A percentile compares a stretch with the other conserved stretches of the same genome.
Evolutionary conservation across 139 green algal genomes (phyloP).

Genomic region (Chlamydomonas incerta): DNA sequence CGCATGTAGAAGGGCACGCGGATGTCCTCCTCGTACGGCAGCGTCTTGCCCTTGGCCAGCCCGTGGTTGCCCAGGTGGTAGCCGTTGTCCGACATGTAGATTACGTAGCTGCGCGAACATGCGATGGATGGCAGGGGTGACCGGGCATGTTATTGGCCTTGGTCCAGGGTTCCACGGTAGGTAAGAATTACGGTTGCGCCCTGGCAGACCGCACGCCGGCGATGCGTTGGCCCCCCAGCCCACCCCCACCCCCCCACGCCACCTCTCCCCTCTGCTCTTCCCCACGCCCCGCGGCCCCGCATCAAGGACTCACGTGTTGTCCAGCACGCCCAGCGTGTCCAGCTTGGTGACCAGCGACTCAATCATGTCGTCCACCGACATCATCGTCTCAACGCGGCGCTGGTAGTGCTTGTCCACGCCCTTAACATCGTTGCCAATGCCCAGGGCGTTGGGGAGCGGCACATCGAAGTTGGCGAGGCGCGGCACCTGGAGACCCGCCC

Average conservation of each 20-base stretch:
- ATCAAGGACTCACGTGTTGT: conserved; percentile 58
- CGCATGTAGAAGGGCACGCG: conserved; percentile 60
- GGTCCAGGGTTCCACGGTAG: too few relatives aligned
- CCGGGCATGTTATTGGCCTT: too few relatives aligned
- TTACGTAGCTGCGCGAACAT: conserved; percentile 38
- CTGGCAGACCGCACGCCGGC: too few relatives aligned
- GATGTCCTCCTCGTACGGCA: conserved; percentile 55
- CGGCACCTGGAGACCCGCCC: background rate
- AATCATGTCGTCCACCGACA: conserved; percentile 56
- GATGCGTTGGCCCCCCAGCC: too few relatives aligned
- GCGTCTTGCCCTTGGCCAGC: conserved; percentile 41
- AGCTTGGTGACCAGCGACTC: conserved; percentile 43
- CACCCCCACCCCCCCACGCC: too few relatives aligned
- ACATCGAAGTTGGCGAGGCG: conserved; percentile 31
- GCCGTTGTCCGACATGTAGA: conserved; percentile 61
- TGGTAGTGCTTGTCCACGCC: conserved; percentile 36
- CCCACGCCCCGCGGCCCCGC: too few relatives aligned
- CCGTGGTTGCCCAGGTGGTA: conserved; percentile 58
- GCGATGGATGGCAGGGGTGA: too few relatives aligned
- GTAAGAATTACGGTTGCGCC: too few relatives aligned
- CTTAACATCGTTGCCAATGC: background rate
- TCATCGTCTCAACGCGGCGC: conserved; percentile 35
- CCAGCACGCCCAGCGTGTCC: conserved; percentile 34
- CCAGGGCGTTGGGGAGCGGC: conserved; percentile 35
- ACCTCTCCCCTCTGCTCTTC: too few relatives aligned